Percentiles rank a stretch among this genome's conserved stretches.
These are phyloP conservation scores for Ascochyta koolunga DNA, from an alignment of 2,329 filamentous ascomycete species.

Conservation along the genomic window DNA sequence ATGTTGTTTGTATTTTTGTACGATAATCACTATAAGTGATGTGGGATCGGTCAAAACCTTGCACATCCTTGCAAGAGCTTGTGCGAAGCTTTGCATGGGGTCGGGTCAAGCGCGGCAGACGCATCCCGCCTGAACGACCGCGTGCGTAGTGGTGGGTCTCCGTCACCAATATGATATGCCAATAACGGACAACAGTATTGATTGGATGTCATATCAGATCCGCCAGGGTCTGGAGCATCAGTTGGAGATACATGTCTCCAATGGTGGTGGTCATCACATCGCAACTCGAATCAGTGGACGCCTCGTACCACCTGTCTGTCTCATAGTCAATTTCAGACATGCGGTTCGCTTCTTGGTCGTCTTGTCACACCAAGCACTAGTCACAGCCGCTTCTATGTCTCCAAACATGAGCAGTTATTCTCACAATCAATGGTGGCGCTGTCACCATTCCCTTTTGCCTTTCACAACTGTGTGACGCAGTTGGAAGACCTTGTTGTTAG, in stretches of 20 bases:
- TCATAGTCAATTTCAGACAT: conserved; percentile 21
- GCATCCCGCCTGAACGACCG: conserved; percentile 18
- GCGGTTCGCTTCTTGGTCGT: too few relatives aligned
- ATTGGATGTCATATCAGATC: conserved; percentile 30
- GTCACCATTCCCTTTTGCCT: conserved; percentile 30
- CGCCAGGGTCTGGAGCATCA: conserved; percentile 26
- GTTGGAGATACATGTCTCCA: conserved; percentile 5
- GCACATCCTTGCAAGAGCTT: conserved; percentile 1
- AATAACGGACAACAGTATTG: conserved; percentile 16
- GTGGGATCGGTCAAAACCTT: neutral
- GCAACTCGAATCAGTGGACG: neutral
- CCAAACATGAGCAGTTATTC: conserved; percentile 29
- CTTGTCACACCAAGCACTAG: conserved; percentile 16
- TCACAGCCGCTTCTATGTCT: conserved; percentile 15
- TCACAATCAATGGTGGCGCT: conserved; percentile 38
- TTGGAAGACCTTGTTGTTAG: conserved; percentile 40
- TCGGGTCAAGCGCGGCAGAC: conserved; percentile 17
- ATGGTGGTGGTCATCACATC: conserved; percentile 1
- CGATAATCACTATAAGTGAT: too few relatives aligned
- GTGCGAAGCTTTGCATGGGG: conserved; percentile 23
- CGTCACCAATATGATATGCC: conserved; percentile 16
- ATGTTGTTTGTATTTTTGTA: conserved; percentile 1
- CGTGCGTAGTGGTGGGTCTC: conserved; percentile 22
- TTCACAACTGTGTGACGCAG: conserved; percentile 41
- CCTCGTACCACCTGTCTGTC: conserved; percentile 17